Evolutionary conservation across 768 basidiomycete species (phyloP).

Genomic region (Leccinum disarticulatum): DNA sequence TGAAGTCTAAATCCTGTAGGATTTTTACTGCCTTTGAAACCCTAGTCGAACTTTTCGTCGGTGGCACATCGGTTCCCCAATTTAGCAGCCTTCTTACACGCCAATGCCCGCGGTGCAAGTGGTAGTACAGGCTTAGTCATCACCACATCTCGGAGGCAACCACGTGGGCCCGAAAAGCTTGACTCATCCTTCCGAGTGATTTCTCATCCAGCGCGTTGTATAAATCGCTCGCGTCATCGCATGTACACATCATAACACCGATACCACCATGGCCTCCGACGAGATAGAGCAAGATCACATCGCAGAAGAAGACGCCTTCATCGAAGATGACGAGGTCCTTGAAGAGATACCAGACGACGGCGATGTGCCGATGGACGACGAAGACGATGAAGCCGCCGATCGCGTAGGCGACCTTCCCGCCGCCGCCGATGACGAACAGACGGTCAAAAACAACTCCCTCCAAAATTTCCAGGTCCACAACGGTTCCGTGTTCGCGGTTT

Average conservation of each 20-base stretch:
- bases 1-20: too few relatives aligned
- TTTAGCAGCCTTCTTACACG: too few relatives aligned
- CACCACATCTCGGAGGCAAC: neutral
- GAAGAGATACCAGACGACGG: conserved; percentile 65
- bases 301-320: conserved; percentile 54
- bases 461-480: conserved; percentile 68
- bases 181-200: conserved; percentile 21
- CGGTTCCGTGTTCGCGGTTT: conserved; percentile 80
- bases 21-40: too few relatives aligned
- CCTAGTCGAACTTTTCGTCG: too few relatives aligned
- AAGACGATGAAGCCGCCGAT: conserved; percentile 52
- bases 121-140: conserved; percentile 26
- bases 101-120: too few relatives aligned
- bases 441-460: conserved; percentile 61
- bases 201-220: conserved; percentile 22
- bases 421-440: conserved; percentile 38
- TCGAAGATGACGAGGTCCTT: conserved; percentile 64
- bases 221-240: neutral
- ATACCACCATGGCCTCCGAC: conserved; percentile 27
- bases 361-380: conserved; percentile 72
- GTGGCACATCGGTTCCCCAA: too few relatives aligned
- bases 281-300: conserved; percentile 39
- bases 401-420: conserved; percentile 44
- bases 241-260: conserved; percentile 1
- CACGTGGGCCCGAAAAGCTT: neutral